Percentiles rank a stretch among this genome's conserved stretches.
phyloP scores from a whole-genome alignment of 805 yeast genomes.

The Maudiozyma saulgeensis region DNA sequence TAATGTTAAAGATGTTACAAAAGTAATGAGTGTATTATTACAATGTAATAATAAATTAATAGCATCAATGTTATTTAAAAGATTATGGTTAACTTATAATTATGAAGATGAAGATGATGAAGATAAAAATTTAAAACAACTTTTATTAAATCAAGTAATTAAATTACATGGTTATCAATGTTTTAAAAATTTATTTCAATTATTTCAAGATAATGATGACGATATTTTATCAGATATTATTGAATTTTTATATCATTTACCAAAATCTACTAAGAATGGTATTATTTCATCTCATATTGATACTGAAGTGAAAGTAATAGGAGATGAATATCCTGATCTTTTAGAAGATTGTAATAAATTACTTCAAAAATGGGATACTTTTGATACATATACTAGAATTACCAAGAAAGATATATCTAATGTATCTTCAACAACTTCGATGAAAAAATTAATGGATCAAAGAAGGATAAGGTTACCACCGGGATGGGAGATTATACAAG shows the following conservation, averaged over 20 bases:
- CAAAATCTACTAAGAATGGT: constrained; percentile 65
- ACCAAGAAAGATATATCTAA: constrained; percentile 42
- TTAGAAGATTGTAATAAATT: constrained; percentile 32
- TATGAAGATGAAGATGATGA: constrained; percentile 28
- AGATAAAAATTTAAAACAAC: constrained; percentile 17
- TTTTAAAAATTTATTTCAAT: constrained; percentile 47
- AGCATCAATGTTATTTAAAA: constrained; percentile 53
- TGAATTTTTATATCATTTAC: constrained; percentile 53
- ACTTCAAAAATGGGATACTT: constrained; percentile 57
- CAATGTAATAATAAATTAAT: constrained; percentile 64
- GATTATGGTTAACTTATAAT: constrained; percentile 40
- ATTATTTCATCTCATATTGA: constrained; percentile 69
- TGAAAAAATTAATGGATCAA: constrained; percentile 19
- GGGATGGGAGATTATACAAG: constrained; percentile 29
- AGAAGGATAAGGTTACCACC: constrained; percentile 27
- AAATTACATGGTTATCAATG: constrained; percentile 83
- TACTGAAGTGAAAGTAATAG: constrained; percentile 34
- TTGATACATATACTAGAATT: constrained; percentile 78
- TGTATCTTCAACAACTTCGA: constrained; percentile 7
- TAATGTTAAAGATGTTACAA: constrained; percentile 51
- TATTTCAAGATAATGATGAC: constrained; percentile 27
- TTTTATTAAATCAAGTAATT: constrained; percentile 50
- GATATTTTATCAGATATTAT: constrained; percentile 40
- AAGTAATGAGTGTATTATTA: constrained; percentile 71
- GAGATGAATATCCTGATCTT: constrained; percentile 23